Base-by-base conservation (phyloP, 1,284 basidiomycete genomes). In the Meira miltonrushii region DNA sequence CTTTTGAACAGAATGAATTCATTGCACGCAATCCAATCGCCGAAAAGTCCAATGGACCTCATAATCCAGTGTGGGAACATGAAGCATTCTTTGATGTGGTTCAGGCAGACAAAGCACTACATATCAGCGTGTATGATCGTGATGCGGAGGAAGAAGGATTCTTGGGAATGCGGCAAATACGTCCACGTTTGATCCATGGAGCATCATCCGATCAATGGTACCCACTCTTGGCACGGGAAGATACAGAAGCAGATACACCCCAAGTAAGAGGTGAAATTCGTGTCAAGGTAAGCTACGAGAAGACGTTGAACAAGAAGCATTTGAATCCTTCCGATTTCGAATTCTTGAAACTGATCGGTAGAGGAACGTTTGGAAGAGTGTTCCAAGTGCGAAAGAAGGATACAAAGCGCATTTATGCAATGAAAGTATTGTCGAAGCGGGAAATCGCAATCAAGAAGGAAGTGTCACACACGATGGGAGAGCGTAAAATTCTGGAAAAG, bases 361-460 rank as follows among this genome's bases (percentile, higher is more conserved):
- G 92, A 55, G 95, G 95, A 5, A 98, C 95, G 0, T 99, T 99
- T 78, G 95, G 95, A n/a, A 69, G 78, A 33, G 94, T 99, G 21
- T 98, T 97, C 83, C 95, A 99, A 80, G 94, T 98, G 41, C 89
- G 94, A 62, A 98, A 98, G 81, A 87, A 84, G 78, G 94, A 98
- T 81, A 98, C 95, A 47, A 89, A 91, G 79, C 89, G 95, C 54
- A 98, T 99, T 81, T 99, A 97, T 81, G 95, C 95, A 57, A 98
- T 99, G 94, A 99, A 99, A 79, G 90, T 98, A 52, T 84, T 99
- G 39, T 93, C 90, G 40, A 99, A 99, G 82, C 92, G 91, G 81
- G 95, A 99, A 80, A 98, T 99, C 72, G 87, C 97, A 59, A 90
- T 91, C 49, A 98, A 97, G 83, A 98, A 98, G 81, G 95, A 99